These are phyloP conservation scores for Cucurbitaria berberidis DNA, from an alignment of 2,329 filamentous ascomycete species.

Conservation along the genomic window DNA sequence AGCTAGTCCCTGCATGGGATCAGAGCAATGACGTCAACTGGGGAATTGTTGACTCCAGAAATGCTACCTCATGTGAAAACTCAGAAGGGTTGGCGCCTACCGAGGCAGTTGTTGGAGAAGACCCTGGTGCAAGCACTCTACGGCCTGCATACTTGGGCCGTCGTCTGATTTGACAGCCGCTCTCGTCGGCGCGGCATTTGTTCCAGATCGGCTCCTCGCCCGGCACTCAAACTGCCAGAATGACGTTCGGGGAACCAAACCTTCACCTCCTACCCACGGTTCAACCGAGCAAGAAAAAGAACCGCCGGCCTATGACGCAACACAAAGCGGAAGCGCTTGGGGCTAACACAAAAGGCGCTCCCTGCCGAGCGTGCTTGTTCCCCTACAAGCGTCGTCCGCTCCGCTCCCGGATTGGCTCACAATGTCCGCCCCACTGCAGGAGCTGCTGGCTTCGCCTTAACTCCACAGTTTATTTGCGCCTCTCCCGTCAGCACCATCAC, in stretches of 20 bases:
- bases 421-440: constrained; percentile 25
- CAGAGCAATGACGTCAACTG: constrained; percentile 26
- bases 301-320: constrained; percentile 27
- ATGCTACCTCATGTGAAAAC: constrained; percentile 23
- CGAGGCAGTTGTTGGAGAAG: constrained; percentile 8
- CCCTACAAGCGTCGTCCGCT: constrained; percentile 30
- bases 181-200: background rate
- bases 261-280: background rate
- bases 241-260: background rate
- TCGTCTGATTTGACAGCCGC: constrained; percentile 1
- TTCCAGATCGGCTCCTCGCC: background rate
- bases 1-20: constrained; percentile 30
- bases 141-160: constrained; percentile 10
- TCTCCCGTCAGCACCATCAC: constrained; percentile 29
- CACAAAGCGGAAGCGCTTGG: constrained; percentile 23
- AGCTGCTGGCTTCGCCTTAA: constrained; percentile 32
- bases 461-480: constrained; percentile 37
- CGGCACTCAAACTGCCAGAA: background rate
- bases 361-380: constrained; percentile 33
- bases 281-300: background rate
- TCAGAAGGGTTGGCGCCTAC: constrained; percentile 17
- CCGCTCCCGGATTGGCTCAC: constrained; percentile 32
- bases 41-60: constrained; percentile 28
- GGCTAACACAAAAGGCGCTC: constrained; percentile 26
- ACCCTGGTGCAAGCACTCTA: constrained; percentile 5